A percentile compares a stretch with the other conserved stretches of the same genome.
Conservation (phyloP, 306 rosid genomes). For the Cucumis cinereus region DNA sequence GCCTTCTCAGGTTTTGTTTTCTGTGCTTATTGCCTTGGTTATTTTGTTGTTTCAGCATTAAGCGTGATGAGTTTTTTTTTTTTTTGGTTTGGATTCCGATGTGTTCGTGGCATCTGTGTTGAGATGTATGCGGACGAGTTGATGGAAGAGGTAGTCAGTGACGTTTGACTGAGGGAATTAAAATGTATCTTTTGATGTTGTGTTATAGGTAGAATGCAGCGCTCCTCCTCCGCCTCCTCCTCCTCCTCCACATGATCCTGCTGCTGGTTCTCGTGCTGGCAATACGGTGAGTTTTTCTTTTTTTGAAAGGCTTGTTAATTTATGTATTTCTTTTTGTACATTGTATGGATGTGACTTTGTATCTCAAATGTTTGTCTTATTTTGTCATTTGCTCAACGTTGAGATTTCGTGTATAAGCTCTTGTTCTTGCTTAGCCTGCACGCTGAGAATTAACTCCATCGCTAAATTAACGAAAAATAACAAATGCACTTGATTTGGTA, state of each 20-base stretch:
- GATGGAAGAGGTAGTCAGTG: background rate
- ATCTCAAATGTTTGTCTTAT: background rate
- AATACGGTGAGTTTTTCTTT: constrained; percentile 38
- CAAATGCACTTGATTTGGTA: background rate
- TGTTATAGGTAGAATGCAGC: constrained; percentile 47
- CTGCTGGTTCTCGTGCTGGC: constrained; percentile 30
- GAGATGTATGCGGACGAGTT: background rate
- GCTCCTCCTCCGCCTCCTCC: constrained; percentile 37
- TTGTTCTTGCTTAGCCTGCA: background rate
- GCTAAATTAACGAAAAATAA: background rate
- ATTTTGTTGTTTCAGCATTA: background rate
- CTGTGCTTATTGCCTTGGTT: background rate
- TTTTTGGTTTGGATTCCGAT: background rate
- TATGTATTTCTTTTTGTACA: background rate
- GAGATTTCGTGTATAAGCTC: background rate
- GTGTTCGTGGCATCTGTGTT: background rate
- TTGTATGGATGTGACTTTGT: background rate
- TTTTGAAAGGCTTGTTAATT: background rate
- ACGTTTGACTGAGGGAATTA: background rate
- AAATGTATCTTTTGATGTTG: constrained; percentile 4
- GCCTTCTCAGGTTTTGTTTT: constrained; percentile 35
- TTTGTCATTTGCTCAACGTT: background rate
- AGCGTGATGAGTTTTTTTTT: background rate
- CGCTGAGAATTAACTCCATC: background rate
- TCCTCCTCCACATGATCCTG: constrained; percentile 21